These are phyloP conservation scores for Phialophora verrucosa DNA, from an alignment of 2,329 filamentous ascomycete species.

Conservation along the genomic window DNA sequence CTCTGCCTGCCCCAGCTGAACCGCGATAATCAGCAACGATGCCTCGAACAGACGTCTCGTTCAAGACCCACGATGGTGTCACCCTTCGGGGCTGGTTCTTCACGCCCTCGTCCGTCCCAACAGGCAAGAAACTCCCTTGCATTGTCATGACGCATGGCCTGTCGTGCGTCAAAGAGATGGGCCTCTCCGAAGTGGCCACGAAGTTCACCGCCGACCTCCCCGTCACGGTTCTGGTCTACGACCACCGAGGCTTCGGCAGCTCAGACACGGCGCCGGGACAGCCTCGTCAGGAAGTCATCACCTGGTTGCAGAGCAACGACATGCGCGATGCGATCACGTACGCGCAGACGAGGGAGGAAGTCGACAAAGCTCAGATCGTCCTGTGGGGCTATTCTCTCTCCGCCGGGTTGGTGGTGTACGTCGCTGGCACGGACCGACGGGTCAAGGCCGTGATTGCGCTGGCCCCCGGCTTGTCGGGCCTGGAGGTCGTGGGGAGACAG, in stretches of 20 bases:
- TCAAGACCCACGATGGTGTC: constrained; percentile 37
- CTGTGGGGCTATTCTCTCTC: constrained; percentile 49
- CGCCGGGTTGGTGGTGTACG: constrained; percentile 47
- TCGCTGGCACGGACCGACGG: constrained; percentile 49
- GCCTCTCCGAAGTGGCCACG: constrained; percentile 29
- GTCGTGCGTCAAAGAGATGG: constrained; percentile 37
- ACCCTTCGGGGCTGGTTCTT: constrained; percentile 39
- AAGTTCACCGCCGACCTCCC: constrained; percentile 28
- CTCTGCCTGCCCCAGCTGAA: not conserved
- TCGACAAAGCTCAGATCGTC: constrained; percentile 42
- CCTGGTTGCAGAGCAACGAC: constrained; percentile 44
- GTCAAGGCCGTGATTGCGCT: constrained; percentile 50
- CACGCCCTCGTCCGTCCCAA: constrained; percentile 10
- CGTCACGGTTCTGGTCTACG: constrained; percentile 42
- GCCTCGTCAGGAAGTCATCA: constrained; percentile 45
- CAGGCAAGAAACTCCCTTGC: constrained; percentile 30
- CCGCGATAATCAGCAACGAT: constrained; percentile 9
- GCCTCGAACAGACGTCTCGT: constrained; percentile 31
- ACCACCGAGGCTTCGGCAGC: constrained; percentile 43
- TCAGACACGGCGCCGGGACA: constrained; percentile 43
- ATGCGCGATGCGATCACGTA: constrained; percentile 48
- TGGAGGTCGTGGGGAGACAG: constrained; percentile 43
- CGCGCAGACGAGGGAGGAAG: constrained; percentile 37
- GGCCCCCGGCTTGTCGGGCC: constrained; percentile 44
- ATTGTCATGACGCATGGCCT: constrained; percentile 35